Conservation (phyloP, 192 early-diverging fungal species). For the Allomyces arbusculus region DNA sequence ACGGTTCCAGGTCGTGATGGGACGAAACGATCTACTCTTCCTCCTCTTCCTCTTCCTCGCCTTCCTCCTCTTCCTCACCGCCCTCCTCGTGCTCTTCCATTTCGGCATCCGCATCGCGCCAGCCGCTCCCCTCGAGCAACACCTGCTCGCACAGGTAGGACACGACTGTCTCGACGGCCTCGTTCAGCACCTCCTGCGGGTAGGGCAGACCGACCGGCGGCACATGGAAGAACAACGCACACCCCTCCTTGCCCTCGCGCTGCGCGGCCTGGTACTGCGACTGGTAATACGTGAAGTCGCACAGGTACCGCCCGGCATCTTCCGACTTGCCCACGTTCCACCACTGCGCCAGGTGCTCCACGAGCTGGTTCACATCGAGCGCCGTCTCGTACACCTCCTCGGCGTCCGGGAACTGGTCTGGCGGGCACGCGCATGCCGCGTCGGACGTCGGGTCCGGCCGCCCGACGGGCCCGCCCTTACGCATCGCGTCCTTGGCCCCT, state of each 20-base stretch:
- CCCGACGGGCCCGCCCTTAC: not conserved
- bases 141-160: not conserved
- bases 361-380: not conserved
- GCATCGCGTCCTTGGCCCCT: not conserved
- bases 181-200: not conserved
- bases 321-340: not conserved
- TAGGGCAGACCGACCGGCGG: not conserved
- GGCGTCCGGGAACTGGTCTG: not conserved
- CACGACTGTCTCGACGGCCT: not conserved
- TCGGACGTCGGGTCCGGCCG: no score
- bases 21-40: no score
- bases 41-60: no score
- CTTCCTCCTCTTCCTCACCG: no score
- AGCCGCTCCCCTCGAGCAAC: not conserved
- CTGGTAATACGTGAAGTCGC: not conserved
- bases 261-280: not conserved
- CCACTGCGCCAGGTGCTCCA: not conserved
- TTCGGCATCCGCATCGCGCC: no score
- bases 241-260: not conserved
- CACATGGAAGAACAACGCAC: not conserved
- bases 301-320: not conserved
- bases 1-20: no score
- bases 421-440: no score
- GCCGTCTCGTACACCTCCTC: not conserved
- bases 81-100: no score